Conservation (phyloP, 1,139 yeast genomes). For the Diutina sp. region DNA sequence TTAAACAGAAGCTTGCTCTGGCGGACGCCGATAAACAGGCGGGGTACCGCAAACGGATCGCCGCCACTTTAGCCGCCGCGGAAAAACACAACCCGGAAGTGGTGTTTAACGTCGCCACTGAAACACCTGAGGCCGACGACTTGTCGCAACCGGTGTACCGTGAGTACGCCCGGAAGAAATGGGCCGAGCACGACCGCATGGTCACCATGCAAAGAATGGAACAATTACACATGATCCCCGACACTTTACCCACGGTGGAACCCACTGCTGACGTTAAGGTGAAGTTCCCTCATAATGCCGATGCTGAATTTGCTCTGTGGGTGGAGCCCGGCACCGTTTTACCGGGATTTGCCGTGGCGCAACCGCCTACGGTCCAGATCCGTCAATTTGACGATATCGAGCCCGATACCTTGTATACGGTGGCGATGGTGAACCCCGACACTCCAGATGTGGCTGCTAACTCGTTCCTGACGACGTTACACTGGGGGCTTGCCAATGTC, state of each 20-base stretch:
- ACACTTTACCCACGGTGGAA: slow-evolving; percentile 80
- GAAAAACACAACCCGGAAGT: slow-evolving; percentile 77
- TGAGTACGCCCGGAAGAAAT: slow-evolving; percentile 48
- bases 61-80: slow-evolving; percentile 24
- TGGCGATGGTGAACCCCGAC: slow-evolving; percentile 83
- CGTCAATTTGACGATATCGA: slow-evolving; percentile 51
- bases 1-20: slow-evolving; percentile 4
- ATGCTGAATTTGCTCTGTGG: slow-evolving; percentile 41
- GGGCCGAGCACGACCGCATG: slow-evolving; percentile 62
- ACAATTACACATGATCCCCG: slow-evolving; percentile 77
- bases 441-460: slow-evolving; percentile 66
- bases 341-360: slow-evolving; percentile 59
- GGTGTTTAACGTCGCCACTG: slow-evolving; percentile 43
- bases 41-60: slow-evolving; percentile 4
- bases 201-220: slow-evolving; percentile 83
- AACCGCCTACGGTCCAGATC: slow-evolving; percentile 64
- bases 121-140: slow-evolving; percentile 35
- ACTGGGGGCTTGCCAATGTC: slow-evolving; percentile 70
- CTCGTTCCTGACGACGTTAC: slow-evolving; percentile 58
- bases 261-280: slow-evolving; percentile 70
- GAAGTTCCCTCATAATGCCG: slow-evolving; percentile 59
- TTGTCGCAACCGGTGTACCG: slow-evolving; percentile 71
- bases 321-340: slow-evolving; percentile 67
- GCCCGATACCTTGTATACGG: slow-evolving; percentile 46
- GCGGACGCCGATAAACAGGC: slow-evolving; percentile 2